These are phyloP conservation scores for Syzygium grande DNA, from an alignment of 345 rosid genomes.

Conservation along the genomic window DNA sequence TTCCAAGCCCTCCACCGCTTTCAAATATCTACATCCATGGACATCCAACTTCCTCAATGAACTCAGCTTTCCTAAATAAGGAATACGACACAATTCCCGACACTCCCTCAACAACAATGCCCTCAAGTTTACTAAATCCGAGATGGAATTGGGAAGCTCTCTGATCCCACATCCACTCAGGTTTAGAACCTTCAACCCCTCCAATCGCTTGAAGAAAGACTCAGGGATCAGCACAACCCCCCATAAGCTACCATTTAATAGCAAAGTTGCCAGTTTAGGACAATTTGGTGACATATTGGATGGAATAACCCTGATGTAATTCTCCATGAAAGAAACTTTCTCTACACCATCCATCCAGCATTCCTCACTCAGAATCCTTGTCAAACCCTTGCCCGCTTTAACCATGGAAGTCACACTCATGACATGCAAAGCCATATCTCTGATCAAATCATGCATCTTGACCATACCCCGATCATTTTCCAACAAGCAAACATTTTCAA, in stretches of 20 bases:
- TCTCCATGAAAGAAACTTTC: slow-evolving; percentile 8
- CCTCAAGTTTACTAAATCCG: slow-evolving; percentile 1
- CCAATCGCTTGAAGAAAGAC: background rate
- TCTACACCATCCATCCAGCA: slow-evolving; percentile 4
- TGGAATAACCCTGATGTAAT: background rate
- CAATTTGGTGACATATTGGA: background rate
- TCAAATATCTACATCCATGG: background rate
- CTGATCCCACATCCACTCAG: background rate
- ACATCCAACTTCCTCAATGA: slow-evolving; percentile 13
- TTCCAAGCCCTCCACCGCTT: slow-evolving; percentile 5
- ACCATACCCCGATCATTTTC: background rate
- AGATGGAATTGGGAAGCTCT: slow-evolving; percentile 11
- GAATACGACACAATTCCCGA: background rate
- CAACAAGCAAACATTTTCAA: slow-evolving; percentile 11
- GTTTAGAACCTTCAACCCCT: background rate
- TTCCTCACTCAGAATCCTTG: background rate
- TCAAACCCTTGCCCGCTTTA: background rate
- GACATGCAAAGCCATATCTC: slow-evolving; percentile 18
- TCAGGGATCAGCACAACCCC: background rate
- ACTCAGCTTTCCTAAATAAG: slow-evolving; percentile 4
- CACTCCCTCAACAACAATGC: slow-evolving; percentile 1
- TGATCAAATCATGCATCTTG: slow-evolving; percentile 19
- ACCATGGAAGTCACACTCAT: background rate
- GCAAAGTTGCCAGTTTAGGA: background rate
- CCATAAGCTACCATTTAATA: background rate